A percentile compares a stretch with the other conserved stretches of the same genome.
Conservation (phyloP, 176 grass and related monocot species). For the Guadua angustifolia region DNA sequence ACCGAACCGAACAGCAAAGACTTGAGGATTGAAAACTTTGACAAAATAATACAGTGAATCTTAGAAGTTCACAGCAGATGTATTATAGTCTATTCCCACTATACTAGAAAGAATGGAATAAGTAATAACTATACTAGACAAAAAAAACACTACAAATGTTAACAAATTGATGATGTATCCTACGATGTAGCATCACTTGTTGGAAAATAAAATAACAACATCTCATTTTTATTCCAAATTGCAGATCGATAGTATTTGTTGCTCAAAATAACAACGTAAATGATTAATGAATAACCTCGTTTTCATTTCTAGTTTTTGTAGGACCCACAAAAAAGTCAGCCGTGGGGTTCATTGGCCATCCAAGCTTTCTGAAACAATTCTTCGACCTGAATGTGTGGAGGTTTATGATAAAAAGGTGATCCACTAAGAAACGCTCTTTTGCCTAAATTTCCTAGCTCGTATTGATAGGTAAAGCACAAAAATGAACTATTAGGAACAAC, state of each 20-base stretch:
- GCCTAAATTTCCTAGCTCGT: neutral
- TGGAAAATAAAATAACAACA: neutral
- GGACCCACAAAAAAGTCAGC: slow-evolving; percentile 61
- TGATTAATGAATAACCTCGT: slow-evolving; percentile 48
- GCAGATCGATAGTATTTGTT: neutral
- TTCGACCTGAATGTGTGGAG: slow-evolving; percentile 71
- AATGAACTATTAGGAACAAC: slow-evolving; percentile 30
- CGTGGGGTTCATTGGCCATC: slow-evolving; percentile 55
- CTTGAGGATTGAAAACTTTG: neutral
- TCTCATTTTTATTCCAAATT: neutral
- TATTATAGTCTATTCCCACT: neutral
- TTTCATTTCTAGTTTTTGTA: slow-evolving; percentile 34
- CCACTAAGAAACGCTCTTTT: slow-evolving; percentile 4
- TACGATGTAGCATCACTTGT: neutral
- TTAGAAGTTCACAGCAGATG: neutral
- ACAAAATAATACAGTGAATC: neutral
- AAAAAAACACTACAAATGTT: neutral
- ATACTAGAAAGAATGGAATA: neutral
- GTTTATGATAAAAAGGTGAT: slow-evolving; percentile 4
- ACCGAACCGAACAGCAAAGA: neutral
- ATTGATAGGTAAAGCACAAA: slow-evolving; percentile 11
- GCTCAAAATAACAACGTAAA: neutral
- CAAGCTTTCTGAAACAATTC: slow-evolving; percentile 75
- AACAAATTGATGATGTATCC: neutral
- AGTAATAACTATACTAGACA: neutral